These are phyloP conservation scores for Botryotinia globosa DNA, from an alignment of 2,329 filamentous ascomycete species.

Conservation along the genomic window DNA sequence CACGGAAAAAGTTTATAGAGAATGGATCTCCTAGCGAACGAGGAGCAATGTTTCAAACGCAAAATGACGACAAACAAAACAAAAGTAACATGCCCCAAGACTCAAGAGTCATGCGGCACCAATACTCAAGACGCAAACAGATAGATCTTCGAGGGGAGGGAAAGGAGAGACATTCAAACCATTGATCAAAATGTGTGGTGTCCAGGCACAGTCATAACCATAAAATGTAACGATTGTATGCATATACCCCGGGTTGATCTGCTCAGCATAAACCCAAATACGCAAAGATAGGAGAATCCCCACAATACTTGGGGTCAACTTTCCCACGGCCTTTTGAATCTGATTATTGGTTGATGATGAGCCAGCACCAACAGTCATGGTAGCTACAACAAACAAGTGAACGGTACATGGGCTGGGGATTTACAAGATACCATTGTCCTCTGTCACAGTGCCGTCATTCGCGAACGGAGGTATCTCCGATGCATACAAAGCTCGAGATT, in stretches of 20 bases:
- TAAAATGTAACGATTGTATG: neutral
- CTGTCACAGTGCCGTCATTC: neutral
- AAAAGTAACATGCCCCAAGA: neutral
- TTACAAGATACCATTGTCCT: neutral
- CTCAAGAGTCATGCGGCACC: neutral
- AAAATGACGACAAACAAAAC: neutral
- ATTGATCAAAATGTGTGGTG: neutral
- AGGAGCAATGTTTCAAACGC: neutral
- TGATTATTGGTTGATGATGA: neutral
- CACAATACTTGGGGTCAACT: neutral
- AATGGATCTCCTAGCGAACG: neutral
- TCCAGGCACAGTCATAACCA: neutral
- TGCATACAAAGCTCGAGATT: neutral
- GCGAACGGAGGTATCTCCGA: neutral
- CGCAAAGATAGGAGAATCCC: neutral
- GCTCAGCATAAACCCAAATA: neutral
- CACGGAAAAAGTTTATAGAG: neutral
- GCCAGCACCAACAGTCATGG: neutral
- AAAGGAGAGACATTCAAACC: neutral
- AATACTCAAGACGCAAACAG: neutral
- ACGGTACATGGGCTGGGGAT: neutral
- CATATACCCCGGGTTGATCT: neutral
- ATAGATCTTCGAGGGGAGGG: neutral
- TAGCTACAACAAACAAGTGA: neutral
- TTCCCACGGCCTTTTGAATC: neutral